phyloP scores from a whole-genome alignment of 1,284 basidiomycete genomes.

The Filobasidium uniguttulatum region DNA sequence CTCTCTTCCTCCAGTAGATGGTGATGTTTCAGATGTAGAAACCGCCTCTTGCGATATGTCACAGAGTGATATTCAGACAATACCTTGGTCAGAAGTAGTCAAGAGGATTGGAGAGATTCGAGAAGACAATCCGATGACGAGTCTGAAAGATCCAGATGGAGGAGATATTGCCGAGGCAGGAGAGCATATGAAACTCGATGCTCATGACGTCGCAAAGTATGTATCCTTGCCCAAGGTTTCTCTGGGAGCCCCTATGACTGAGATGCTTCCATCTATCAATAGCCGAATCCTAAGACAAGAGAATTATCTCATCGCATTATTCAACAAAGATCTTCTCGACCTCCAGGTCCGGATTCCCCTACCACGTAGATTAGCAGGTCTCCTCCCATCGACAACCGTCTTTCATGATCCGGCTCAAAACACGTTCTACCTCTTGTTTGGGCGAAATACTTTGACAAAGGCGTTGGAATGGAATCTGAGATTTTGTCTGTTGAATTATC shows the following conservation, averaged over 20 bases:
- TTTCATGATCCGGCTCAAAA: slow-evolving; percentile 19
- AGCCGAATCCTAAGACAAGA: slow-evolving; percentile 87
- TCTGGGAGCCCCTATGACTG: no score
- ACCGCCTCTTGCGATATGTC: slow-evolving; percentile 38
- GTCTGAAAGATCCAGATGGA: slow-evolving; percentile 43
- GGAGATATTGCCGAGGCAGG: slow-evolving; percentile 25
- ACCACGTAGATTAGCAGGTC: slow-evolving; percentile 39
- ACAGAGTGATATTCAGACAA: slow-evolving; percentile 93
- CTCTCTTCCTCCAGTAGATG: no score
- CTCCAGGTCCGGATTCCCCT: slow-evolving; percentile 58
- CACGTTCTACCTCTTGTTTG: slow-evolving; percentile 28
- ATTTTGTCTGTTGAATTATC: slow-evolving; percentile 84
- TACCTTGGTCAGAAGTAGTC: slow-evolving; percentile 91
- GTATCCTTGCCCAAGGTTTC: no score
- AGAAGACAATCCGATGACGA: slow-evolving; percentile 79
- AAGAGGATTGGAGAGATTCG: slow-evolving; percentile 72
- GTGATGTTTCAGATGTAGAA: neutral
- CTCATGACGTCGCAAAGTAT: slow-evolving; percentile 56
- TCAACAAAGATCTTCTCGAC: slow-evolving; percentile 91
- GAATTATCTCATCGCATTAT: slow-evolving; percentile 93
- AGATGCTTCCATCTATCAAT: no score
- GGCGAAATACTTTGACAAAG: slow-evolving; percentile 50
- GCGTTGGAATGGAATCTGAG: slow-evolving; percentile 92
- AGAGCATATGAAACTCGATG: slow-evolving; percentile 64
- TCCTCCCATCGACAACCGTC: slow-evolving; percentile 16